Conservation (phyloP, 345 rosid genomes). For the Gynandropsis gynandra region DNA sequence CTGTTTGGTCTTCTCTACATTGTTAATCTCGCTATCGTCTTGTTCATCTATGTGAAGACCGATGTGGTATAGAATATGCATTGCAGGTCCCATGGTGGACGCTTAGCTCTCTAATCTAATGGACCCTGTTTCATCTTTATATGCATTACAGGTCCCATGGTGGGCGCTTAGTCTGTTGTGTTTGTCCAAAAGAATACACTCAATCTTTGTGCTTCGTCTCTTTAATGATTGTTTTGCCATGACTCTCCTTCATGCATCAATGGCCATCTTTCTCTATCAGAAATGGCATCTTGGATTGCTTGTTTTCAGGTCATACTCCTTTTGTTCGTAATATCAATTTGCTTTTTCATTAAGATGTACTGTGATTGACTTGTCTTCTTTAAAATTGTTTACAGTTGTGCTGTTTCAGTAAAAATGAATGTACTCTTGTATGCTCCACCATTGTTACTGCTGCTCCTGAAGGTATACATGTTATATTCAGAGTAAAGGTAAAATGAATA, state of each 20-base stretch:
- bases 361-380: conserved; percentile 13
- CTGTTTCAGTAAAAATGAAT: conserved; percentile 94
- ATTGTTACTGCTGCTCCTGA: conserved; percentile 62
- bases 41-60: conserved; percentile 65
- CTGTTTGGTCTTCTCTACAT: conserved; percentile 73
- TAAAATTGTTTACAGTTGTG: conserved; percentile 41
- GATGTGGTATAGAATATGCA: conserved; percentile 49
- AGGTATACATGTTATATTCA: conserved; percentile 38
- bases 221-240: conserved; percentile 91
- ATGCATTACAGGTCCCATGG: conserved; percentile 71
- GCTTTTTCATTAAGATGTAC: conserved; percentile 8
- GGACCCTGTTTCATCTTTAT: background rate
- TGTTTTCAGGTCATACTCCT: conserved; percentile 59
- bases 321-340: background rate
- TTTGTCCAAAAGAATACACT: conserved; percentile 85
- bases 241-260: conserved; percentile 70
- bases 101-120: background rate
- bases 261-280: conserved; percentile 55
- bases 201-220: conserved; percentile 88
- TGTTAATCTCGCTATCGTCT: conserved; percentile 58
- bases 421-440: conserved; percentile 89
- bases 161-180: conserved; percentile 82
- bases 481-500: conserved; percentile 8
- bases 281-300: conserved; percentile 81
- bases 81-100: background rate